A percentile compares a stretch with the other conserved stretches of the same genome.
These are phyloP conservation scores for Ophiostoma novo-ulmi DNA, from an alignment of 2,329 filamentous ascomycete species.

Conservation along the genomic window DNA sequence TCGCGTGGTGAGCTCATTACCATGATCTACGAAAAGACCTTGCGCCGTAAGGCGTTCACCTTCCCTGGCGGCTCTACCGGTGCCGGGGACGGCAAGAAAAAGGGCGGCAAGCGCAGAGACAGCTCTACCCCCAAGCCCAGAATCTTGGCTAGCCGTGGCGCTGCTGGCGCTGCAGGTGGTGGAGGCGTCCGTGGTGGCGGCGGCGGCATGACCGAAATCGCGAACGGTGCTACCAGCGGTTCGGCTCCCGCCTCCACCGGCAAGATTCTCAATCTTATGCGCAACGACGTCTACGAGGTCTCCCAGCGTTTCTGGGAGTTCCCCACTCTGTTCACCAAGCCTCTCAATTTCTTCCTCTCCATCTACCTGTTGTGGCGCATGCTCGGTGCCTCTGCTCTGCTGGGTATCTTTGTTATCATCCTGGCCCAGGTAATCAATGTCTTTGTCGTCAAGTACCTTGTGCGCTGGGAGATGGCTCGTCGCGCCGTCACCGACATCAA, in stretches of 20 bases:
- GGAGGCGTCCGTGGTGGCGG: constrained; percentile 19
- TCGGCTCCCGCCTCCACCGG: constrained; percentile 67
- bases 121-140: constrained; percentile 20
- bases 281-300: constrained; percentile 75
- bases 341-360: constrained; percentile 69
- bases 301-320: constrained; percentile 87
- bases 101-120: constrained; percentile 31
- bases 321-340: constrained; percentile 66
- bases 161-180: constrained; percentile 10
- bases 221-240: constrained; percentile 31
- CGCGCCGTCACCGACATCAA: constrained; percentile 70
- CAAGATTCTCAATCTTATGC: constrained; percentile 84
- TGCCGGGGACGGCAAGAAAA: not conserved
- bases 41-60: constrained; percentile 71
- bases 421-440: constrained; percentile 66
- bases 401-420: constrained; percentile 66
- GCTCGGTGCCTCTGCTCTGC: constrained; percentile 71
- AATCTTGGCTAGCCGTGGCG: constrained; percentile 18
- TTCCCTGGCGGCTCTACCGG: constrained; percentile 32
- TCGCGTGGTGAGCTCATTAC: constrained; percentile 81
- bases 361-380: constrained; percentile 69
- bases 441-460: constrained; percentile 58
- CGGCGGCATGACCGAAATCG: constrained; percentile 19
- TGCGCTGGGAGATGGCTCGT: constrained; percentile 66
- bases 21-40: constrained; percentile 44